These are phyloP conservation scores for Talaromyces sp. DNA, from an alignment of 2,329 filamentous ascomycete species.

Conservation along the genomic window DNA sequence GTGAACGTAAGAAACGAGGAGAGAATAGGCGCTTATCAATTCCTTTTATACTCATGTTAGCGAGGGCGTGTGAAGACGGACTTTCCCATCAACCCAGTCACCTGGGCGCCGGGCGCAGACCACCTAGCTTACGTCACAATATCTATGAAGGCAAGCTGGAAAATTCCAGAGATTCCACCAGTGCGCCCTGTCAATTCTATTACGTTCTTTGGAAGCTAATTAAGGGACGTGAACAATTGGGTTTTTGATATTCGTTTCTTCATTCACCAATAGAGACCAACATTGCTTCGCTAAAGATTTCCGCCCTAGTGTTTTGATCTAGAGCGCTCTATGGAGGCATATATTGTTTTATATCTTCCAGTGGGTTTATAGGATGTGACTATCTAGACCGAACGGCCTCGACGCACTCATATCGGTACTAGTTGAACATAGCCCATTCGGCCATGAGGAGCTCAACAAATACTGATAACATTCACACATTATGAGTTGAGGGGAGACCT, in stretches of 20 bases:
- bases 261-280: neutral
- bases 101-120: neutral
- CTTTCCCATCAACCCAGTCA: neutral
- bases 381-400: neutral
- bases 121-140: neutral
- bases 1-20: neutral
- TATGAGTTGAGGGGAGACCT: neutral
- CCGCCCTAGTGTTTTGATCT: neutral
- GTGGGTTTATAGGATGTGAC: neutral
- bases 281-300: neutral
- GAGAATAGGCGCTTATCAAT: neutral
- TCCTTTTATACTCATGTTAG: neutral
- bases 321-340: neutral
- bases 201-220: neutral
- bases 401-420: neutral
- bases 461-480: neutral
- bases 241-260: neutral
- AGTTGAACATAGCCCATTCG: neutral
- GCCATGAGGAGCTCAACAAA: no score
- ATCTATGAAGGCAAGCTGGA: neutral
- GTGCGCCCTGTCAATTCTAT: neutral
- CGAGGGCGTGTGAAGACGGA: neutral
- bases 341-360: neutral
- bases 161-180: neutral
- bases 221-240: no score